These are phyloP conservation scores for Ophiostoma triangulosporum DNA, from an alignment of 2,329 filamentous ascomycete genomes.

Conservation along the genomic window DNA sequence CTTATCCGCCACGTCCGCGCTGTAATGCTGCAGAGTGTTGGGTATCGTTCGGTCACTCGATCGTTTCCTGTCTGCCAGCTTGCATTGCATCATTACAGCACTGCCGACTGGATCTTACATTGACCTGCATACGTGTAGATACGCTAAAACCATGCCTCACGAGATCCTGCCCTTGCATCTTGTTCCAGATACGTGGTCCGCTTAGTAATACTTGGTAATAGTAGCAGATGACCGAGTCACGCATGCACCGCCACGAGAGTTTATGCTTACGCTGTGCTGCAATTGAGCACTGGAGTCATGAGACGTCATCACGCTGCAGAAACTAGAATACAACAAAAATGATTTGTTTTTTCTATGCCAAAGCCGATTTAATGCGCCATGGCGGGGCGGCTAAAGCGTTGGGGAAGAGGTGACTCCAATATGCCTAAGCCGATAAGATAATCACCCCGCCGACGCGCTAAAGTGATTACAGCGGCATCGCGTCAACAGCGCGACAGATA, in stretches of 20 bases:
- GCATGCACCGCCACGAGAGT: no score
- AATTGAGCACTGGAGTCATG: no score
- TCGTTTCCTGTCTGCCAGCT: background rate
- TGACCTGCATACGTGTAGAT: background rate
- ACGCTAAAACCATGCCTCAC: background rate
- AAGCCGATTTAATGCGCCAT: no score
- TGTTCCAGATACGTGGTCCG: background rate
- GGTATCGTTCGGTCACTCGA: background rate
- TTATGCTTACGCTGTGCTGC: no score
- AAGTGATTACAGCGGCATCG: background rate
- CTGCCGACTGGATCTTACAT: background rate
- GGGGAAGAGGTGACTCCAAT: background rate
- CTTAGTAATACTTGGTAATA: background rate
- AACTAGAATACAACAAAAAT: no score
- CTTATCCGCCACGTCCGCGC: constrained; percentile 9
- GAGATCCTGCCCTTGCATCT: background rate
- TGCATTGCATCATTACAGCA: background rate
- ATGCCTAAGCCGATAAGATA: constrained; percentile 13
- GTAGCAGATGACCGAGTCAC: no score
- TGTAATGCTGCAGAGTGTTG: no score
- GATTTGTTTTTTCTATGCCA: no score
- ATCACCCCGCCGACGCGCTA: constrained; percentile 12
- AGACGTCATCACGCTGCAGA: no score
- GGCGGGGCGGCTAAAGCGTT: background rate
- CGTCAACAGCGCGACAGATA: background rate